Evolutionary conservation across 306 rosid species (phyloP), one percentile per base, ranked within the genome.

Genomic region (Casuarina glauca): DNA sequence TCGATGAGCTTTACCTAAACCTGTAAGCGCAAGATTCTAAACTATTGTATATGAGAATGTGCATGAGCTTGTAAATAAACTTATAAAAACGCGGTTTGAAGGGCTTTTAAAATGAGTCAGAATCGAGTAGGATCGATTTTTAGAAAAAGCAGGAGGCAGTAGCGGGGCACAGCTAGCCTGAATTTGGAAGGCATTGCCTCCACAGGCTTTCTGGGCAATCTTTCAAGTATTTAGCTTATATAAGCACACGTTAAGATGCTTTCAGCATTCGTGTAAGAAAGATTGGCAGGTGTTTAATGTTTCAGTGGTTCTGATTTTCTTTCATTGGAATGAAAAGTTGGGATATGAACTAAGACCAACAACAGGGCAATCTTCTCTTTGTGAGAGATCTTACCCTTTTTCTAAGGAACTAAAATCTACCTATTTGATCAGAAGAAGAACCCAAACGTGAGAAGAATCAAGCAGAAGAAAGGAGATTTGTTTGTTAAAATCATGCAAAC

Each of bases 21-120:
- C 32, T 26, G 32, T 26, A 26, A 26, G 32, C 32, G 1, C 32
- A 26, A 26, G 32, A 26, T 26, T 4, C 36, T 8, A 19, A 55
- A 55, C 36, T 32, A 19, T 55, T 55, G 3, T 55, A 19, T 55
- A 55, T n/a, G 35, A 6, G 26, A 2, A 55, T 55, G 9, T 7
- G 20, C 17, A 5, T 53, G 9, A 19, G 8, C 3, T 55, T 8
- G 32, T 26, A 26, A 26, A 26, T 26, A 26, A 26, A 26, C 32
- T 2, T 51, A 12, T 39, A 10, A 54, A 42, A 77, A 69, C 80
- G 69, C 75, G 75, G 53, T 35, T 77, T 77, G 3, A 42, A 76
- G 19, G 46, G 10, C 10, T 50, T n/a, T 50, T 8, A 11, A 46
- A 20, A 44, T n/a, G 61, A 64, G 50, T 1, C 2, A 39, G 35